Evolutionary conservation across 352 stramenopile species (phyloP).

Genomic region (Achlya hypogyna): DNA sequence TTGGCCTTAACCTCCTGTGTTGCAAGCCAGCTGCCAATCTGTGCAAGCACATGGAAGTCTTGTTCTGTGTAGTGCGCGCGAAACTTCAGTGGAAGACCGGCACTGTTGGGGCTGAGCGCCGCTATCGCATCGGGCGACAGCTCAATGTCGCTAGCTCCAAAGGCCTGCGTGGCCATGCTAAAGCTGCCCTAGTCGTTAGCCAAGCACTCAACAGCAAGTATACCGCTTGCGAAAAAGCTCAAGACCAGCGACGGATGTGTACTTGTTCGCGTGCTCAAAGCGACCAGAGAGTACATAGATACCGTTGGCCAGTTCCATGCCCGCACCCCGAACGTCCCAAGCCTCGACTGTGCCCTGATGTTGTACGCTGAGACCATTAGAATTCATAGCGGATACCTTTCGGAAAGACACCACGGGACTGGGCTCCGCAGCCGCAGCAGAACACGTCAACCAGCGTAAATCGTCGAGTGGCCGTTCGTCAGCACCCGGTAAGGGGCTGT

Average conservation of each 20-base stretch:
- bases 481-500: background rate
- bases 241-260: slow-evolving; percentile 51
- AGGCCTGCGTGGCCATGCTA: slow-evolving; percentile 28
- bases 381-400: background rate
- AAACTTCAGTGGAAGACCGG: slow-evolving; percentile 29
- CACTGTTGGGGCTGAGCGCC: slow-evolving; percentile 23
- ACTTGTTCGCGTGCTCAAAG: slow-evolving; percentile 39
- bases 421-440: slow-evolving; percentile 1
- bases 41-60: slow-evolving; percentile 52
- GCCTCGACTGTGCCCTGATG: slow-evolving; percentile 49
- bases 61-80: slow-evolving; percentile 29
- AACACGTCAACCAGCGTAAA: slow-evolving; percentile 8
- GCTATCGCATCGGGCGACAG: slow-evolving; percentile 19
- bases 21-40: slow-evolving; percentile 51
- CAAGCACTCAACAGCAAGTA: background rate
- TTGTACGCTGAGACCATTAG: background rate
- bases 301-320: slow-evolving; percentile 43
- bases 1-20: slow-evolving; percentile 33
- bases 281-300: slow-evolving; percentile 52
- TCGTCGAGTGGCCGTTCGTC: background rate
- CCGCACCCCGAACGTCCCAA: slow-evolving; percentile 45
- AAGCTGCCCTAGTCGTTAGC: slow-evolving; percentile 37
- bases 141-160: slow-evolving; percentile 20
- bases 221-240: slow-evolving; percentile 62
- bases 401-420: background rate